Evolutionary conservation across 108 stramenopile genomes (phyloP).

Genomic region (Cyclotella choctawhatcheeana): DNA sequence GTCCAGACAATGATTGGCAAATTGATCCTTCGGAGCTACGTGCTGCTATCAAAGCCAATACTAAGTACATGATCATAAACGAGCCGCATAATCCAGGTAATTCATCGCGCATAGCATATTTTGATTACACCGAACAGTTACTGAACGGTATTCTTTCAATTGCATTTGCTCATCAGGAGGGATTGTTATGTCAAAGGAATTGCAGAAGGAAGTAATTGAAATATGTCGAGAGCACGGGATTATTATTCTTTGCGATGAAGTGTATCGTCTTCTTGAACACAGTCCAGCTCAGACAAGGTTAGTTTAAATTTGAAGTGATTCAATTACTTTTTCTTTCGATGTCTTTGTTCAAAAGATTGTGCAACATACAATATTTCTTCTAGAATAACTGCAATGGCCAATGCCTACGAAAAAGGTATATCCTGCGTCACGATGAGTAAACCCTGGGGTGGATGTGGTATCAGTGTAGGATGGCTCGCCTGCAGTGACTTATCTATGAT

Average conservation of each 20-base stretch:
- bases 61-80: constrained; percentile 70
- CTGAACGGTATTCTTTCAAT: too few relatives aligned
- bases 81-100: constrained; percentile 82
- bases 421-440: constrained; percentile 72
- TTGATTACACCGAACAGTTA: too few relatives aligned
- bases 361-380: background rate
- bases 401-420: constrained; percentile 67
- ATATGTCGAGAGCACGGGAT: constrained; percentile 54
- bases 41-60: constrained; percentile 60
- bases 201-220: constrained; percentile 58
- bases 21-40: constrained; percentile 56
- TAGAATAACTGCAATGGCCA: constrained; percentile 70
- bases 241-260: constrained; percentile 73
- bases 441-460: constrained; percentile 86
- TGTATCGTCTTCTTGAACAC: constrained; percentile 81
- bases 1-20: constrained; percentile 64
- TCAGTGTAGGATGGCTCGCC: constrained; percentile 79
- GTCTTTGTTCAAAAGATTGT: background rate
- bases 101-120: too few relatives aligned
- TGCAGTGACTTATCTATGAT: constrained; percentile 55
- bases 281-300: constrained; percentile 22
- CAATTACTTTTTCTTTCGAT: background rate
- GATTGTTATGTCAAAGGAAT: constrained; percentile 54
- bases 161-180: constrained; percentile 33
- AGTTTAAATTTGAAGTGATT: background rate